These are phyloP conservation scores for Alisma plantagoaquatica DNA, from an alignment of 106 monocot species.

Conservation along the genomic window DNA sequence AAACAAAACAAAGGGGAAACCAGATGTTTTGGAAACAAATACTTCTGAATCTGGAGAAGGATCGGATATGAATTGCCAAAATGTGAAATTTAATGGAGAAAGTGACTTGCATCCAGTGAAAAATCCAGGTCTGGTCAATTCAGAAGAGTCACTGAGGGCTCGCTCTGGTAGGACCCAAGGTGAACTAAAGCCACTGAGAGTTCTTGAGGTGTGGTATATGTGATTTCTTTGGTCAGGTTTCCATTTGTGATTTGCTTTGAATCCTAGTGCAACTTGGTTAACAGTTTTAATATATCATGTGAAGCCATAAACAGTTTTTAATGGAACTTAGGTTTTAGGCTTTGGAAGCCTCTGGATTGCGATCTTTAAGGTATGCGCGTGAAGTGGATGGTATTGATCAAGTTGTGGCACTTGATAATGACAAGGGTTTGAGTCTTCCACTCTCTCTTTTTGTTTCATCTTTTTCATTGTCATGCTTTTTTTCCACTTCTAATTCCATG, in stretches of 20 bases:
- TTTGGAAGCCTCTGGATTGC: constrained; percentile 91
- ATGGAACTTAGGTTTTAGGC: constrained; percentile 37
- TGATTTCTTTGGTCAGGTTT: neutral
- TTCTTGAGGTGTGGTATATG: constrained; percentile 59
- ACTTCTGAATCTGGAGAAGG: constrained; percentile 16
- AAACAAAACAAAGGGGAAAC: constrained; percentile 33
- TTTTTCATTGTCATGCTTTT: neutral
- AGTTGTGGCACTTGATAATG: constrained; percentile 79
- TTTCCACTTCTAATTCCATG: neutral
- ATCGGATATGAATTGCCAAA: constrained; percentile 3
- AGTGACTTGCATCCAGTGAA: constrained; percentile 6
- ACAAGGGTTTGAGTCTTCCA: constrained; percentile 47
- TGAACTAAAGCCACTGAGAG: constrained; percentile 47
- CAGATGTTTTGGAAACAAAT: constrained; percentile 14
- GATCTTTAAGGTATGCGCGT: constrained; percentile 80
- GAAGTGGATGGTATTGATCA: constrained; percentile 76
- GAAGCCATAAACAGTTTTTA: neutral
- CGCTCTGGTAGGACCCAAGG: constrained; percentile 20
- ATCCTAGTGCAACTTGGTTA: neutral
- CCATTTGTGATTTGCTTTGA: neutral
- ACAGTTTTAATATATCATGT: neutral
- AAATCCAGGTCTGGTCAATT: constrained; percentile 8
- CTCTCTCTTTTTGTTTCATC: neutral
- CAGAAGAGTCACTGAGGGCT: constrained; percentile 11
- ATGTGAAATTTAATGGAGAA: constrained; percentile 23